Percentiles rank a stretch among this genome's conserved stretches.
phyloP scores from a whole-genome alignment of 2,329 filamentous ascomycete species.

The Fusarium denticulatum region DNA sequence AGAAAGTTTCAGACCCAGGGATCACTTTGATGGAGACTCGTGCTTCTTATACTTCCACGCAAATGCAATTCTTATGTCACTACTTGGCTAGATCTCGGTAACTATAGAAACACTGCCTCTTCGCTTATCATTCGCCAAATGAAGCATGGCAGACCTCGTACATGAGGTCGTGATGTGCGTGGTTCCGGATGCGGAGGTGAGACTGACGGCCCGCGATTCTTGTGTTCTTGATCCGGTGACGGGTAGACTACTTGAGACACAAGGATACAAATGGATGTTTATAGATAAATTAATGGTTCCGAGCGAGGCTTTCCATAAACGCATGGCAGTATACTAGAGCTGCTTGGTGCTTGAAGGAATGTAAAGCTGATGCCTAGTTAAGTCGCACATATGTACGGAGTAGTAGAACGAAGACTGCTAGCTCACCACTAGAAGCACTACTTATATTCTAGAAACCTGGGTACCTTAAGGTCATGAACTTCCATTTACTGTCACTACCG shows the following conservation, averaged over 20 bases:
- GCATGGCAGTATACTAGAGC: not conserved
- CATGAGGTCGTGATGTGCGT: not conserved
- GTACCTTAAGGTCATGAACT: too few species aligned
- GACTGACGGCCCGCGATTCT: not conserved
- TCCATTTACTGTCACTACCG: too few species aligned
- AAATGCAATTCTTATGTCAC: not conserved
- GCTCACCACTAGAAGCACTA: not conserved
- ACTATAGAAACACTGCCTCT: not conserved
- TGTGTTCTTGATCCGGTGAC: not conserved
- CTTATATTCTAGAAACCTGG: not conserved
- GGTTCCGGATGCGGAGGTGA: conserved; percentile 24
- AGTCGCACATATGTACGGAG: too few species aligned
- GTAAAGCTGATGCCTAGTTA: not conserved
- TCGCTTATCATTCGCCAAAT: conserved; percentile 25
- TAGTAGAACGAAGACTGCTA: too few species aligned
- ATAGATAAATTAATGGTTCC: not conserved
- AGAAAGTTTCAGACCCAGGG: too few species aligned
- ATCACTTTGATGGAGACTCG: not conserved
- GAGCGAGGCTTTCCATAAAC: not conserved
- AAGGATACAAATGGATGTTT: not conserved
- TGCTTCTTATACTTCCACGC: conserved; percentile 5
- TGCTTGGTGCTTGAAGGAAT: not conserved
- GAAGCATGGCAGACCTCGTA: conserved; percentile 22
- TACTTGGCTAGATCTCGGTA: not conserved
- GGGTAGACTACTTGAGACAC: not conserved